These are phyloP conservation scores for Fraxinus paxiana DNA, from an alignment of 305 asterid genomes.

Conservation along the genomic window DNA sequence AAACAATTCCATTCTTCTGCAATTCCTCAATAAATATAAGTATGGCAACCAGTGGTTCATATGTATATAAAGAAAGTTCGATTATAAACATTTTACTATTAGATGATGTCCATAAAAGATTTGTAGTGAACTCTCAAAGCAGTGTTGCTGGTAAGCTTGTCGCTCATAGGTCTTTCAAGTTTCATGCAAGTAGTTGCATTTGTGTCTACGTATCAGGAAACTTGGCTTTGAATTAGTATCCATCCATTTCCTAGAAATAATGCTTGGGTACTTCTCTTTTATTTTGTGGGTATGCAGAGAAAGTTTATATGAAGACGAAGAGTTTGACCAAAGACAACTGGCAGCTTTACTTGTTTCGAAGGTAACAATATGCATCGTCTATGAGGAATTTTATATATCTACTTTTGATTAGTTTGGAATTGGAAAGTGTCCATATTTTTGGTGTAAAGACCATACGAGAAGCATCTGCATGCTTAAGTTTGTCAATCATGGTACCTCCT, in stretches of 20 bases:
- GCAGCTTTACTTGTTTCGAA: conserved; percentile 86
- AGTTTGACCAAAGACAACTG: conserved; percentile 80
- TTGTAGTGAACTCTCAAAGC: neutral
- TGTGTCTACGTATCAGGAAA: neutral
- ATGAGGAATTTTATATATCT: neutral
- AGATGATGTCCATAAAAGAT: neutral
- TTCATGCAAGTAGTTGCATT: neutral
- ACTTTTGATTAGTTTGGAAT: neutral
- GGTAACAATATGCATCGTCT: conserved; percentile 30
- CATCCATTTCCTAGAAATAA: neutral
- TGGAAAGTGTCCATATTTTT: neutral
- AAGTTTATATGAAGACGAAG: conserved; percentile 87
- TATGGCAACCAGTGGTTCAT: neutral
- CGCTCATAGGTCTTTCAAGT: neutral
- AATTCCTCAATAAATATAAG: neutral
- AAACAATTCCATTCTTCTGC: neutral
- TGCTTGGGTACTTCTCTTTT: neutral
- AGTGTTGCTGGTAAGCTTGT: neutral
- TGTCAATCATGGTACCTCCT: neutral
- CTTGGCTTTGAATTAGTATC: neutral
- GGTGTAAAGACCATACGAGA: neutral
- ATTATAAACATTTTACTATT: neutral
- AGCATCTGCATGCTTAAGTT: neutral
- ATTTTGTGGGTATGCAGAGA: conserved; percentile 46
- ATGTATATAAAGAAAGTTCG: neutral